Evolutionary conservation across 805 yeast species (phyloP), one percentile per base, ranked within the genome.

Genomic region (Lachancea fermentati): DNA sequence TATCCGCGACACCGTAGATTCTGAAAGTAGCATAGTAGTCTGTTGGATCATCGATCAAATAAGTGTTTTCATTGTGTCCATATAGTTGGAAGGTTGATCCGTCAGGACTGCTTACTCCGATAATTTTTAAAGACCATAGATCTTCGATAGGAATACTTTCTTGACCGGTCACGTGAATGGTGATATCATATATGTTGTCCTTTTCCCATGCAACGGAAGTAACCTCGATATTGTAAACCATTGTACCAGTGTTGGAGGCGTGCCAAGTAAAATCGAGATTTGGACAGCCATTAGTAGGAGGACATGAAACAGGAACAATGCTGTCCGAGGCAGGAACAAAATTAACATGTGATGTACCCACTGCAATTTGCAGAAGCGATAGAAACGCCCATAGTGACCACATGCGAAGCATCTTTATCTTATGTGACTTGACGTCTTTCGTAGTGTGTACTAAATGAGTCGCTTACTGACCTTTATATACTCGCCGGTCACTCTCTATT

Each of bases 11-110:
- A 8, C 43, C 53, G 19, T 47, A 39, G 2, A 52, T 48, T 19
- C 43, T 36, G 32, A 53, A 50, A 11, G 54, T 50, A 2, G 49
- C 45, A 3, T 48, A 45, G 32, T 36, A 53, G 30, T 53, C 54
- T 2, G 56, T 50, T 25, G 58, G 58, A 30, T 42, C 38, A 17
- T 36, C 39, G 14, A 45, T 41, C 9, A 38, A 14, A 14, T 31
- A 39, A 13, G 43, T 37, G 3, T 43, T 39, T 17, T 52, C 52
- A 34, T 52, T 48, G 15, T 32, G 24, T n/a, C 52, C 48, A 37
- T 43, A 50, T 26, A 53, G 34, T 32, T 42, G 44, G 18, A 45
- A 34, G 3, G 48, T 47, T 4, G 35, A 17, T 8, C 34, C 43
- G n/a, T 33, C 34, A 5, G 58, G 54, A 18, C 50, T 49, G 16